Conservation (phyloP, 1,284 basidiomycete genomes). For the Ustilago esculenta region DNA sequence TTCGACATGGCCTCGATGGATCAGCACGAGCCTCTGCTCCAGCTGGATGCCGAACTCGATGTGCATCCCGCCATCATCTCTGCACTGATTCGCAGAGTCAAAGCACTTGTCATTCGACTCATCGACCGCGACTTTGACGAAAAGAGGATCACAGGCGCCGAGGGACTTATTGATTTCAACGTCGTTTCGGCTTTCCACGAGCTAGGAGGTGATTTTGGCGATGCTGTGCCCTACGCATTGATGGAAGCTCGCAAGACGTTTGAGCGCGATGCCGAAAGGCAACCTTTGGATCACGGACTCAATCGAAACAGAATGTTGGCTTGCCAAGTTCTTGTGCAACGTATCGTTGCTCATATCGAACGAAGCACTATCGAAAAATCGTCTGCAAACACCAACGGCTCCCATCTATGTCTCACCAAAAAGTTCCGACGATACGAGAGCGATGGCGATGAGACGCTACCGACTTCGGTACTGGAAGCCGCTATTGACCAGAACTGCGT, state of each 20-base stretch:
- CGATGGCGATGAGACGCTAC: constrained; percentile 46
- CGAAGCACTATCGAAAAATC: constrained; percentile 20
- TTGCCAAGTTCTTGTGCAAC: constrained; percentile 51
- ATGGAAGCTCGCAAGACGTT: constrained; percentile 52
- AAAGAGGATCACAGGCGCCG: constrained; percentile 39
- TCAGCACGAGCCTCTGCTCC: constrained; percentile 21
- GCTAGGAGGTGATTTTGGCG: constrained; percentile 54
- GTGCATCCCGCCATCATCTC: constrained; percentile 50
- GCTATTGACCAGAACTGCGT: constrained; percentile 58
- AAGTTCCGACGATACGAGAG: constrained; percentile 49
- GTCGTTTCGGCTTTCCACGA: constrained; percentile 50
- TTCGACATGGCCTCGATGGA: constrained; percentile 19
- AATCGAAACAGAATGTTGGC: constrained; percentile 37
- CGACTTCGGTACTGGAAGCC: constrained; percentile 53
- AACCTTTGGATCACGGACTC: constrained; percentile 34
- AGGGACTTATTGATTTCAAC: constrained; percentile 43
- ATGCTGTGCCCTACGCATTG: constrained; percentile 55
- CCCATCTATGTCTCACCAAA: constrained; percentile 50
- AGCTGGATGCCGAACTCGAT: constrained; percentile 37
- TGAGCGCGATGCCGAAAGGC: constrained; percentile 25
- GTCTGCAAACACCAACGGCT: constrained; percentile 1
- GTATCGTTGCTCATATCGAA: constrained; percentile 51
- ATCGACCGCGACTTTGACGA: constrained; percentile 55
- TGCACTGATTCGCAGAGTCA: constrained; percentile 50
- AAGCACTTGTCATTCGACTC: constrained; percentile 42